Evolutionary conservation across 352 stramenopile genomes (phyloP).

Genomic region (Phytophthora citricola): DNA sequence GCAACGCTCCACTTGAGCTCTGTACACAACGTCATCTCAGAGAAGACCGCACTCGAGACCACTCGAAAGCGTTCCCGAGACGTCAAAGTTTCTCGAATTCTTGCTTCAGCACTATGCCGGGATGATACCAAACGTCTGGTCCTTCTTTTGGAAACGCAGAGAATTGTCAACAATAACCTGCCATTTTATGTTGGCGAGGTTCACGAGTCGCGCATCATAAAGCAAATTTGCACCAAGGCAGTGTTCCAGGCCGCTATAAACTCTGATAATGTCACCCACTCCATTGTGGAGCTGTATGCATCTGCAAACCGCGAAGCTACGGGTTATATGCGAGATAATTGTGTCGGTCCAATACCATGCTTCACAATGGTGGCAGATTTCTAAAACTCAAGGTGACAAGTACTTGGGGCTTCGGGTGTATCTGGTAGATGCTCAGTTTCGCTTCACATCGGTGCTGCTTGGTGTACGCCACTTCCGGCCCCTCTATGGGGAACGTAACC

Average conservation of each 20-base stretch:
- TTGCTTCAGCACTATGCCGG: neutral
- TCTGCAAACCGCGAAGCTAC: neutral
- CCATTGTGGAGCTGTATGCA: neutral
- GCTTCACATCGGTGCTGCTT: neutral
- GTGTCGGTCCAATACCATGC: neutral
- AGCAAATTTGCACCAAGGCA: neutral
- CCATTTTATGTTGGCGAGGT: neutral
- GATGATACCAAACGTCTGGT: neutral
- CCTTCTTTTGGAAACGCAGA: neutral
- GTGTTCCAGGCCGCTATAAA: neutral
- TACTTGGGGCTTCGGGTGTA: constrained; percentile 38
- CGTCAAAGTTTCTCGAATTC: neutral
- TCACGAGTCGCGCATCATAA: neutral
- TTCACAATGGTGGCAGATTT: neutral
- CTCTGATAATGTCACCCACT: neutral
- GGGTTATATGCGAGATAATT: neutral
- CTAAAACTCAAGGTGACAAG: constrained; percentile 16
- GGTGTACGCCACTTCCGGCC: neutral
- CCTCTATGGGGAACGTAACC: neutral
- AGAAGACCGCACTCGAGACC: neutral
- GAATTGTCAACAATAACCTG: too few species aligned
- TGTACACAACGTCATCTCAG: neutral
- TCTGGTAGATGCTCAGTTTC: constrained; percentile 23
- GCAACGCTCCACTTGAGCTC: neutral
- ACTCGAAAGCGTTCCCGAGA: too few species aligned